Evolutionary conservation across 2,329 filamentous ascomycete genomes (phyloP).

Genomic region (Lasiodiplodia sp.): DNA sequence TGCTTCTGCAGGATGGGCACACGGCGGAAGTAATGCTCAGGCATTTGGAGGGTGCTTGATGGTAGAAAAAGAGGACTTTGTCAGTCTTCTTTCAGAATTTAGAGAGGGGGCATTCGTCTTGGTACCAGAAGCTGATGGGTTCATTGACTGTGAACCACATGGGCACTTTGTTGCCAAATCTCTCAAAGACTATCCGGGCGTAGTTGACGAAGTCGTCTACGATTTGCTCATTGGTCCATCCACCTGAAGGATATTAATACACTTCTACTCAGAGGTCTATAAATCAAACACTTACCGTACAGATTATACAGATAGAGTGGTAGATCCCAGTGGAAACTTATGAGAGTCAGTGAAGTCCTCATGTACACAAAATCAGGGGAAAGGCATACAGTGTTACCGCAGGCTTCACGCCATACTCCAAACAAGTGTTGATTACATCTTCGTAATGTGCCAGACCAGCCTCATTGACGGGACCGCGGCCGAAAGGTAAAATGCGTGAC

Average conservation of each 20-base stretch:
- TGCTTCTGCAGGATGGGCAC: conserved; percentile 43
- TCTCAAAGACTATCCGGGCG: conserved; percentile 47
- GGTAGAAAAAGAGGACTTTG: not conserved
- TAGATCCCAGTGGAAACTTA: conserved; percentile 22
- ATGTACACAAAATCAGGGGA: not conserved
- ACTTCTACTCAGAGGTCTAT: too few relatives aligned
- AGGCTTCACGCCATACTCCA: conserved; percentile 54
- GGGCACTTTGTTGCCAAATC: conserved; percentile 49
- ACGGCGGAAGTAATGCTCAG: conserved; percentile 45
- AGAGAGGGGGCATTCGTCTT: not conserved
- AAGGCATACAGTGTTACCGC: conserved; percentile 50
- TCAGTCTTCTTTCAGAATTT: not conserved
- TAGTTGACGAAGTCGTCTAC: conserved; percentile 50
- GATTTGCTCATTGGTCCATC: conserved; percentile 42
- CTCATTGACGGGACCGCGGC: conserved; percentile 53
- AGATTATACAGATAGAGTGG: conserved; percentile 46
- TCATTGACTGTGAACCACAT: conserved; percentile 54
- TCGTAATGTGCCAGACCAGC: conserved; percentile 57
- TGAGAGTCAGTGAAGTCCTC: not conserved
- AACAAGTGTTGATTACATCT: conserved; percentile 54
- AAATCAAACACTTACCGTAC: conserved; percentile 38
- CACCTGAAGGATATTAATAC: conserved; percentile 33
- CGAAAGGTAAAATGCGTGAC: conserved; percentile 59
- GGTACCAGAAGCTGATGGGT: conserved; percentile 44
- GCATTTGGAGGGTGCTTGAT: conserved; percentile 23